Evolutionary conservation across 306 rosid genomes (phyloP).

Genomic region (Lathyrus aphaca): DNA sequence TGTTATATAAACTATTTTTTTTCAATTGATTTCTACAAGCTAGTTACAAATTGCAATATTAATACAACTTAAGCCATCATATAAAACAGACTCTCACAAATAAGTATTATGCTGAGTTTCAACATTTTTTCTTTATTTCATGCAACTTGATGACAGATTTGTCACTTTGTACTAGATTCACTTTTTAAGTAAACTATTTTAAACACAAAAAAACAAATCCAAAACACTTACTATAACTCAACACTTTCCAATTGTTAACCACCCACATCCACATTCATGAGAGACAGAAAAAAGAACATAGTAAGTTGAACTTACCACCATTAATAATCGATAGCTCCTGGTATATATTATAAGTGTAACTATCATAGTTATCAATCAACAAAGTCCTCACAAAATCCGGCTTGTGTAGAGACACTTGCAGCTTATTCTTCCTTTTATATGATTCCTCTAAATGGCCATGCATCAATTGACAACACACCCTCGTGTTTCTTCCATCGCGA

Average conservation of each 20-base stretch:
- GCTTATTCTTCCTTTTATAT: constrained; percentile 42
- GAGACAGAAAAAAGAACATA: constrained; percentile 26
- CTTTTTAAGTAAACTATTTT: background rate
- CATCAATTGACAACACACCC: constrained; percentile 55
- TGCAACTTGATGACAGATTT: background rate
- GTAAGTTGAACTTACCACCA: constrained; percentile 60
- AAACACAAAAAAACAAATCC: background rate
- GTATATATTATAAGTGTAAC: constrained; percentile 95
- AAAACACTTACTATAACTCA: background rate
- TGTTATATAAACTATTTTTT: constrained; percentile 5
- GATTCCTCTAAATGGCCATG: constrained; percentile 63
- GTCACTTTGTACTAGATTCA: background rate
- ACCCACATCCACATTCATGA: constrained; percentile 5
- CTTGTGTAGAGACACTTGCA: constrained; percentile 48
- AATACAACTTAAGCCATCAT: constrained; percentile 4
- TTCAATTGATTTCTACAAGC: background rate
- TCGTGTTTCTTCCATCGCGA: constrained; percentile 42
- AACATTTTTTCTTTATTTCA: background rate
- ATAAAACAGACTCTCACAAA: constrained; percentile 4
- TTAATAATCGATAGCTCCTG: constrained; percentile 90
- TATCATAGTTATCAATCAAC: constrained; percentile 97
- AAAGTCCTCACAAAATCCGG: constrained; percentile 73
- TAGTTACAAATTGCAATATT: constrained; percentile 1
- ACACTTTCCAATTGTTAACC: constrained; percentile 2
- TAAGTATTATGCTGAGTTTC: background rate